Evolutionary conservation across 768 basidiomycete species (phyloP).

Genomic region (Mycena latifolia): DNA sequence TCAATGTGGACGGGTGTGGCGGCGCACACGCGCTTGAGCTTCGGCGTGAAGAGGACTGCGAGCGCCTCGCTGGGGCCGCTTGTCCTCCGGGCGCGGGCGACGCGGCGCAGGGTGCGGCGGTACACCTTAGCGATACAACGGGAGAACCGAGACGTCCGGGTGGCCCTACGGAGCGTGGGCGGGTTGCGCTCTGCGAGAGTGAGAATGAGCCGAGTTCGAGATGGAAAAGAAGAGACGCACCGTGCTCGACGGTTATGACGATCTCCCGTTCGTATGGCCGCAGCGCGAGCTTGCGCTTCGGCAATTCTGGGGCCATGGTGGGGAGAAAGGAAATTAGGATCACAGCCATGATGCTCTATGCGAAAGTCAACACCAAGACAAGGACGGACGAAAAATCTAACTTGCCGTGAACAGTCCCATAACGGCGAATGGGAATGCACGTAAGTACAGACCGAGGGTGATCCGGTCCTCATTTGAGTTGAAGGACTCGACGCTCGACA

Average conservation of each 20-base stretch:
- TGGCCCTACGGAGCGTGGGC: background rate
- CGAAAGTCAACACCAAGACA: background rate
- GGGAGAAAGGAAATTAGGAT: background rate
- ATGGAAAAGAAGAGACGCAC: background rate
- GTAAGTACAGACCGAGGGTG: constrained; percentile 1
- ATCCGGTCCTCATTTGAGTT: constrained; percentile 11
- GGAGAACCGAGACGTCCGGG: background rate
- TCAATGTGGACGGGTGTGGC: constrained; percentile 2
- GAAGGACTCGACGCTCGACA: constrained; percentile 24
- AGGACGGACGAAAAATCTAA: too few species aligned
- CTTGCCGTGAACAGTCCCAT: too few species aligned
- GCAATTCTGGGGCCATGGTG: background rate
- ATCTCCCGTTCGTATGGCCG: constrained; percentile 2
- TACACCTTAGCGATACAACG: background rate
- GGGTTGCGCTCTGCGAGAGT: constrained; percentile 2
- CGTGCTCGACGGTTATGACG: background rate
- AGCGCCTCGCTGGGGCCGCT: background rate
- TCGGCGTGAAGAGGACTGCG: too few species aligned
- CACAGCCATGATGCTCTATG: background rate
- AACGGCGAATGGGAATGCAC: too few species aligned
- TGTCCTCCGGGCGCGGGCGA: constrained; percentile 4
- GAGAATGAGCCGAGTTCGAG: background rate
- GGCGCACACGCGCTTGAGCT: too few species aligned
- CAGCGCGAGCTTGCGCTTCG: background rate
- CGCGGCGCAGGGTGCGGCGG: constrained; percentile 20